phyloP scores from a whole-genome alignment of 805 yeast species.

The Metschnikowia gelsemii region DNA sequence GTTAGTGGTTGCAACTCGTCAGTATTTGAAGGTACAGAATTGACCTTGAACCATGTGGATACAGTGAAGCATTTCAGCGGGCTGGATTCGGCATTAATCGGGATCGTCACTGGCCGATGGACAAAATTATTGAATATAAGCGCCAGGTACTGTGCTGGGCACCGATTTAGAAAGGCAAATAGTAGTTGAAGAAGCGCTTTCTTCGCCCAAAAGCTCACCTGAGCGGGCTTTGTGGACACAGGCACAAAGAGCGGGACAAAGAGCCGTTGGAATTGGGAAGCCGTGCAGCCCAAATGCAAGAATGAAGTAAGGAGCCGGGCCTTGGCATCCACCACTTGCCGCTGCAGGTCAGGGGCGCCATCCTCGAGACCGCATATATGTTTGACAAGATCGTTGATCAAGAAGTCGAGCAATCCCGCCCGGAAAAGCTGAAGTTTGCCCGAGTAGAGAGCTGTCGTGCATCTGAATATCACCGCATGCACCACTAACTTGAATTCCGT shows the following conservation, averaged over 20 bases:
- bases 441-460: slow-evolving; percentile 26
- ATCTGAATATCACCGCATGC: slow-evolving; percentile 26
- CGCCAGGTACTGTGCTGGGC: slow-evolving; percentile 31
- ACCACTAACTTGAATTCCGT: slow-evolving; percentile 31
- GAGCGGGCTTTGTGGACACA: slow-evolving; percentile 7
- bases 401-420: slow-evolving; percentile 19
- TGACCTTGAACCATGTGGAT: slow-evolving; percentile 42
- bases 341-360: slow-evolving; percentile 18
- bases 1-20: slow-evolving; percentile 11
- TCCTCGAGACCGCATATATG: slow-evolving; percentile 12
- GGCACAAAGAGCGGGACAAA: slow-evolving; percentile 22
- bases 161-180: slow-evolving; percentile 22
- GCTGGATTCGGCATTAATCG: slow-evolving; percentile 15
- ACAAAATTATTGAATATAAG: slow-evolving; percentile 25
- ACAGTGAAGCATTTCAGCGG: slow-evolving; percentile 32
- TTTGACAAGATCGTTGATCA: slow-evolving; percentile 24
- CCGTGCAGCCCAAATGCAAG: slow-evolving; percentile 37
- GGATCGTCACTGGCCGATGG: slow-evolving; percentile 14
- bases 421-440: slow-evolving; percentile 26
- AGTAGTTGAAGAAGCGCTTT: slow-evolving; percentile 25
- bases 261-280: slow-evolving; percentile 22
- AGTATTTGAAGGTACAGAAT: slow-evolving; percentile 15
- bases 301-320: slow-evolving; percentile 27
- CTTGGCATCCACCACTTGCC: slow-evolving; percentile 10
- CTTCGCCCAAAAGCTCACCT: slow-evolving; percentile 11